phyloP scores from a whole-genome alignment of 78 protist genomes.

The Tieghemostelium lacteum region DNA sequence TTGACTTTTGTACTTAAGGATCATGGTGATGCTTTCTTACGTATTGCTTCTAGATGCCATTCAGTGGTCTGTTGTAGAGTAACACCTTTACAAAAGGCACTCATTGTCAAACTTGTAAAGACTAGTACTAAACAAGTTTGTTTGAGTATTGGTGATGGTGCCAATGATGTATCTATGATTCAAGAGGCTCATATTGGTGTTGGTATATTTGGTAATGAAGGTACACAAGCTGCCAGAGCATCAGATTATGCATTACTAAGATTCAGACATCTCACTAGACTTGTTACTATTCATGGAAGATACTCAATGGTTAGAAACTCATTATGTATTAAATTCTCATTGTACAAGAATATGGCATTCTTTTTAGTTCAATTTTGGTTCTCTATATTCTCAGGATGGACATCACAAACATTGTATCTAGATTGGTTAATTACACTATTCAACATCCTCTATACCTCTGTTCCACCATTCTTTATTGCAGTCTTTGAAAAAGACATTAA shows the following conservation, averaged over 20 bases:
- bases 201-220: constrained; percentile 95
- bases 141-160: constrained; percentile 96
- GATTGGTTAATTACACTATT: constrained; percentile 69
- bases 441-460: constrained; percentile 84
- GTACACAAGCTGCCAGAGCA: constrained; percentile 92
- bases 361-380: constrained; percentile 78
- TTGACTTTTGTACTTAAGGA: background rate
- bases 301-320: constrained; percentile 77
- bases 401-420: constrained; percentile 86
- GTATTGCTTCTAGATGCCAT: constrained; percentile 76
- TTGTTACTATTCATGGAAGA: constrained; percentile 92
- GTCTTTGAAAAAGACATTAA: constrained; percentile 52
- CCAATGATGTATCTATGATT: constrained; percentile 96
- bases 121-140: constrained; percentile 22
- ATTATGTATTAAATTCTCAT: constrained; percentile 82
- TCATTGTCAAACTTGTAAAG: constrained; percentile 84
- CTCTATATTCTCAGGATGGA: constrained; percentile 51
- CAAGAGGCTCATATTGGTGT: constrained; percentile 83
- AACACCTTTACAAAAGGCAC: constrained; percentile 91
- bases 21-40: constrained; percentile 57
- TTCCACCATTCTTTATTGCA: constrained; percentile 81
- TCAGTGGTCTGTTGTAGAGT: constrained; percentile 90
- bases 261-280: constrained; percentile 77
- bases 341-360: constrained; percentile 89
- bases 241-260: constrained; percentile 90